Evolutionary conservation across 306 rosid species (phyloP).

Genomic region (Lablab purpureus): DNA sequence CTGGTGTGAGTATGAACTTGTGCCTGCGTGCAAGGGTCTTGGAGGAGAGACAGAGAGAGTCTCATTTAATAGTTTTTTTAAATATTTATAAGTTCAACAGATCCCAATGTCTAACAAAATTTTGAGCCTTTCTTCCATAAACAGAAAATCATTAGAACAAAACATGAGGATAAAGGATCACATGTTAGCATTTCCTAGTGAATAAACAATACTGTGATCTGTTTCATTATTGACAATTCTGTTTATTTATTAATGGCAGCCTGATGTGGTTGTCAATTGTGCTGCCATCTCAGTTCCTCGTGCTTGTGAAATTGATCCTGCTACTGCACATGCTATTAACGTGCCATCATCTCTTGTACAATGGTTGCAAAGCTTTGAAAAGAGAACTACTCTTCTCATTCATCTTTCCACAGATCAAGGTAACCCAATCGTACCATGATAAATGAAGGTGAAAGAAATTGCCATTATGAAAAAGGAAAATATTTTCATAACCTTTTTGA

Average conservation of each 20-base stretch:
- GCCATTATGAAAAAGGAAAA: not conserved
- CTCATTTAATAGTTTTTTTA: not conserved
- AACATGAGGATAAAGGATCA: constrained; percentile 13
- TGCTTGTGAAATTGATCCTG: constrained; percentile 80
- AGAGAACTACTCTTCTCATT: constrained; percentile 61
- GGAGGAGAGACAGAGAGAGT: not conserved
- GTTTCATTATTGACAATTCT: constrained; percentile 45
- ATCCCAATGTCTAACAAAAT: not conserved
- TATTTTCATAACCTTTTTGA: not conserved
- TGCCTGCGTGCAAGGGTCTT: not conserved
- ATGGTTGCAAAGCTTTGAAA: constrained; percentile 74
- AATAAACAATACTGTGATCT: not conserved
- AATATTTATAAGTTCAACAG: not conserved
- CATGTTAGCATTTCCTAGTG: not conserved
- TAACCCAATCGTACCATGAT: constrained; percentile 38
- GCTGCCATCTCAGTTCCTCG: constrained; percentile 93
- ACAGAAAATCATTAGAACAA: not conserved
- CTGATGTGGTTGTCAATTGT: constrained; percentile 87
- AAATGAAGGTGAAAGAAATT: constrained; percentile 17
- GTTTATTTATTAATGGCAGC: constrained; percentile 62
- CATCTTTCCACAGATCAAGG: constrained; percentile 98
- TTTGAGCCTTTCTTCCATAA: constrained; percentile 12
- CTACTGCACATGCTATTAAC: constrained; percentile 76
- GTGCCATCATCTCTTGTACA: constrained; percentile 82
- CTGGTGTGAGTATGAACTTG: not conserved